phyloP scores from a whole-genome alignment of 495 filamentous ascomycete genomes.

The Ramalina peruviana region DNA sequence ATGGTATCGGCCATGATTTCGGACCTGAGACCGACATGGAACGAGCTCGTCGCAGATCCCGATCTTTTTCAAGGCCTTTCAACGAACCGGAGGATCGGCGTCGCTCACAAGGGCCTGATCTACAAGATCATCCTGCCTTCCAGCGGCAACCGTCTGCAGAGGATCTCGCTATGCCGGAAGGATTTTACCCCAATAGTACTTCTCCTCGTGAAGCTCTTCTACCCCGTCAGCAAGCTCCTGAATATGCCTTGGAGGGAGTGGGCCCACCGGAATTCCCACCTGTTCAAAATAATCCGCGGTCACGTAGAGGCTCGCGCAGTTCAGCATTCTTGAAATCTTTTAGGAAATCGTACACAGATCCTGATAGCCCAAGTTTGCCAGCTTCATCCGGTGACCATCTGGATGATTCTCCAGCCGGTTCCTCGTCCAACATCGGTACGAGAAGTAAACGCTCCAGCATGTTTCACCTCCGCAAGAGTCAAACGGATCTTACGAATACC shows the following conservation, averaged over 20 bases:
- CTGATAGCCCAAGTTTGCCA: conserved; percentile 3
- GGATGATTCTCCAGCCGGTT: conserved; percentile 1
- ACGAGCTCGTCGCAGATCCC: conserved; percentile 14
- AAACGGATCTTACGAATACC: not conserved
- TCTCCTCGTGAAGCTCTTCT: conserved; percentile 16
- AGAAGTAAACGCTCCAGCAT: conserved; percentile 18
- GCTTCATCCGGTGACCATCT: conserved; percentile 16
- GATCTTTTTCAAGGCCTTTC: conserved; percentile 17
- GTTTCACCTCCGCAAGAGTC: conserved; percentile 11
- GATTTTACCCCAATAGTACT: conserved; percentile 18
- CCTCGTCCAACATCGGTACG: conserved; percentile 18
- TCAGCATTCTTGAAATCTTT: conserved; percentile 14
- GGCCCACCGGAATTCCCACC: conserved; percentile 17
- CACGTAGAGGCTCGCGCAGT: conserved; percentile 12
- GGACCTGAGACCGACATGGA: conserved; percentile 11
- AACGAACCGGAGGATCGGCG: conserved; percentile 8
- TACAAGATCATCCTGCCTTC: conserved; percentile 16
- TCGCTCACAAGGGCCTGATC: conserved; percentile 11
- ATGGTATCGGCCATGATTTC: conserved; percentile 18
- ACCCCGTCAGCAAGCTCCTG: conserved; percentile 25
- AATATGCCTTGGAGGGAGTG: conserved; percentile 20
- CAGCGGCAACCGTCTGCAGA: conserved; percentile 13
- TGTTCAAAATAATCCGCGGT: conserved; percentile 5
- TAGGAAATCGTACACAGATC: conserved; percentile 4
- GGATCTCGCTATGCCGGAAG: conserved; percentile 13